Base-by-base conservation (phyloP, 1,139 yeast species). In the Taphrina populina region DNA sequence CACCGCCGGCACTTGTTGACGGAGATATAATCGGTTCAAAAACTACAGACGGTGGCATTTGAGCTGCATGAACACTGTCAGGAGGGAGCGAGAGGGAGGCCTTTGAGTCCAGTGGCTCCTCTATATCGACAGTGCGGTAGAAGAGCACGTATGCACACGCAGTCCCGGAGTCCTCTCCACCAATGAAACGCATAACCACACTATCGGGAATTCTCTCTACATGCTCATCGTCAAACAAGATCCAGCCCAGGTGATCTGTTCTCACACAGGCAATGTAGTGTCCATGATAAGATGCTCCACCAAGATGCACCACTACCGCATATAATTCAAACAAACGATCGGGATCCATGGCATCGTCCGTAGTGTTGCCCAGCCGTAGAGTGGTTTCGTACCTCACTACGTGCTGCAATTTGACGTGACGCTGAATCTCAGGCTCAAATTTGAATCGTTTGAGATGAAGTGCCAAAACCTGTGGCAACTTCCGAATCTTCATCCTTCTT, bases 251-350 rank as follows among this genome's bases (percentile, higher is more conserved):
- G 19, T 79, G 76, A 58, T 79, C 82, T 11, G 90, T 83, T 67
- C 88, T 88, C 62, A 95, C 84, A 7, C 92, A 73, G 0, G 95
- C 80, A 11, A 92, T 90, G 66, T 92, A 92, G 69, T 92, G 98
- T 0, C 98, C 98, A 70, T 90, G 96, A 74, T 88, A 88, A 1
- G 97, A 96, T 0, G 97, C 97, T 2, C 96, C 95, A 3, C 98
- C 98, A 64, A 92, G 83, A 66, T 92, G 98, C 19, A 92, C 88
- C 20, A 92, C 94, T 40, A 90, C 82, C 0, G 94, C 88, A 61
- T 82, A 84, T 53, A 92, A 72, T 64, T 88, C 96, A 66, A 88
- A 92, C 26, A 83, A 75, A 62, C 78, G 80, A 60, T 78, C 81
- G 45, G 73, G 72, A 47, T 72, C 70, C 19, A 69, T 65, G 7